These are phyloP conservation scores for Penicillium herquei DNA, from an alignment of 495 filamentous ascomycete species.

Conservation along the genomic window DNA sequence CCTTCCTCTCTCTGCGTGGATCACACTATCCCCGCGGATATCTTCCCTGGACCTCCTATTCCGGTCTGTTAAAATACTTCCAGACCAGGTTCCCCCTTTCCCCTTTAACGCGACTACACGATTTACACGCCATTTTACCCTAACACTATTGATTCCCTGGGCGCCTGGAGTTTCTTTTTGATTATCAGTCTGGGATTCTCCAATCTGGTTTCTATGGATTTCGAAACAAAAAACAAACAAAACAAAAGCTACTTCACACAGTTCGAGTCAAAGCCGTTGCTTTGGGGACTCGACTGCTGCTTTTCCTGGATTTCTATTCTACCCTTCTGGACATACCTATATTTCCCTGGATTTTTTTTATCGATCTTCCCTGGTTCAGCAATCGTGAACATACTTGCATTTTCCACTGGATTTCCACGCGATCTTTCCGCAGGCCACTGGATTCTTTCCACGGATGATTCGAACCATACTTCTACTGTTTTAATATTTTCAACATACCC, in stretches of 20 bases:
- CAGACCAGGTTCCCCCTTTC: slow-evolving; percentile 1
- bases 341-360: slow-evolving; percentile 11
- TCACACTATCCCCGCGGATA: slow-evolving; percentile 25
- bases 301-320: neutral
- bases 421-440: neutral
- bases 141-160: no score
- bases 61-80: slow-evolving; percentile 22
- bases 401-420: slow-evolving; percentile 8
- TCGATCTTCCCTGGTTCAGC: slow-evolving; percentile 1
- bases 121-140: slow-evolving; percentile 19
- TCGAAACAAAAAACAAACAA: no score
- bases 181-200: no score
- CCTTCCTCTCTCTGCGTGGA: slow-evolving; percentile 28
- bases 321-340: slow-evolving; percentile 1
- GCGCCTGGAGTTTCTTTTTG: no score
- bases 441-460: neutral
- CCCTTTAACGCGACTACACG: slow-evolving; percentile 27
- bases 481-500: slow-evolving; percentile 27
- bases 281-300: no score
- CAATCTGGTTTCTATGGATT: no score
- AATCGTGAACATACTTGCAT: slow-evolving; percentile 11
- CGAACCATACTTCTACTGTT: slow-evolving; percentile 19
- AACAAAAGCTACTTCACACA: no score
- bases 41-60: slow-evolving; percentile 24
- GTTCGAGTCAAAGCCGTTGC: no score